phyloP scores from a whole-genome alignment of 805 yeast genomes.

The Kazachstania martiniae region DNA sequence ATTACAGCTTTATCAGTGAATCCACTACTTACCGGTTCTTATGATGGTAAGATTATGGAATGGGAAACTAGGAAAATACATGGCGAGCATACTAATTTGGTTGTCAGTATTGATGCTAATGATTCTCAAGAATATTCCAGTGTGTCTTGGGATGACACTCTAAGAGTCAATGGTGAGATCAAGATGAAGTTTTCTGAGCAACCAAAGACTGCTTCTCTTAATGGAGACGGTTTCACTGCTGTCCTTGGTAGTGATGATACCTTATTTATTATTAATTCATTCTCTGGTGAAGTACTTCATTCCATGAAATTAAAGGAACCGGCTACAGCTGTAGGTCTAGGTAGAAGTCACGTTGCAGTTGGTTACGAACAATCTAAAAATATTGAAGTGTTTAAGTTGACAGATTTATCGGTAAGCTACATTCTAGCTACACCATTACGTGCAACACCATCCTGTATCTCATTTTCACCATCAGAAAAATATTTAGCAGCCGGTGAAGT shows the following conservation, averaged over 20 bases:
- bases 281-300: constrained; percentile 24
- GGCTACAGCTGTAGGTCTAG: constrained; percentile 38
- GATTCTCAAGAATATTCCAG: constrained; percentile 32
- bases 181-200: constrained; percentile 32
- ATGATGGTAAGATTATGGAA: constrained; percentile 62
- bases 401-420: constrained; percentile 23
- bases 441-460: constrained; percentile 50
- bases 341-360: constrained; percentile 36
- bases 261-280: constrained; percentile 26
- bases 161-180: constrained; percentile 31
- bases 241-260: constrained; percentile 38
- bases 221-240: constrained; percentile 28
- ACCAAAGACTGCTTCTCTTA: constrained; percentile 38
- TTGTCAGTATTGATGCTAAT: constrained; percentile 39
- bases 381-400: constrained; percentile 31
- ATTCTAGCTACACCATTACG: constrained; percentile 37
- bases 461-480: constrained; percentile 60
- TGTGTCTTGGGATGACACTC: constrained; percentile 85
- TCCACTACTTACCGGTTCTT: constrained; percentile 51
- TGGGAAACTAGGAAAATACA: constrained; percentile 38
- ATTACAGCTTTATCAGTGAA: constrained; percentile 47
- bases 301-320: constrained; percentile 27
- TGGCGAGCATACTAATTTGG: constrained; percentile 51
- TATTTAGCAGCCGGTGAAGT: constrained; percentile 77
- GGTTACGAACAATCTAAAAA: constrained; percentile 35